These are phyloP conservation scores for Ceriops zippeliana DNA, from an alignment of 345 rosid species.

Conservation along the genomic window DNA sequence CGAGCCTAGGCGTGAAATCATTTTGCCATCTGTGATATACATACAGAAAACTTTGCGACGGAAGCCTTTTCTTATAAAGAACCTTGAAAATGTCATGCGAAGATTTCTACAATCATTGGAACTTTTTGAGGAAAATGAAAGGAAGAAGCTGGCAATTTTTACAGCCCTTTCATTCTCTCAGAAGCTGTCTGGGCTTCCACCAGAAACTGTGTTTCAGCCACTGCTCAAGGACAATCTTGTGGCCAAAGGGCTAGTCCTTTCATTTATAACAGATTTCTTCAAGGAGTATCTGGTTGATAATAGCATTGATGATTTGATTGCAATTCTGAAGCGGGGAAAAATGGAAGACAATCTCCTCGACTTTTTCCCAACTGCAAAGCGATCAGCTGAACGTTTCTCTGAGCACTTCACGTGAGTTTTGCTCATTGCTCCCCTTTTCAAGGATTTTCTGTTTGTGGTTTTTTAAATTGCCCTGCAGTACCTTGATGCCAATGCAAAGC, in stretches of 20 bases:
- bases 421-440: not conserved
- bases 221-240: conserved; percentile 98
- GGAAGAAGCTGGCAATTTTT: conserved; percentile 97
- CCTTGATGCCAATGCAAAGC: too few relatives aligned
- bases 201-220: conserved; percentile 97
- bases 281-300: conserved; percentile 95
- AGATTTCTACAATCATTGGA: conserved; percentile 94
- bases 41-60: conserved; percentile 85
- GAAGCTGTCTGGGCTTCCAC: conserved; percentile 95
- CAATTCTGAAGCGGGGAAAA: conserved; percentile 89
- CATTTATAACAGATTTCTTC: conserved; percentile 91
- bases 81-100: conserved; percentile 92
- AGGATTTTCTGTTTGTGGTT: not conserved
- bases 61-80: conserved; percentile 92
- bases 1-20: conserved; percentile 76
- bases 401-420: conserved; percentile 92
- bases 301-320: conserved; percentile 86
- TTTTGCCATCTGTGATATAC: conserved; percentile 84
- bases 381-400: conserved; percentile 80
- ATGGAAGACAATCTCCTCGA: conserved; percentile 89
- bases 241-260: conserved; percentile 95
- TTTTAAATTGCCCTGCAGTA: too few relatives aligned
- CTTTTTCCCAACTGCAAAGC: conserved; percentile 75
- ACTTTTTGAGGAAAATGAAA: conserved; percentile 93
- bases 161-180: conserved; percentile 98